Base-by-base conservation (phyloP, 1,284 basidiomycete species). In the Coniophora puteana region DNA sequence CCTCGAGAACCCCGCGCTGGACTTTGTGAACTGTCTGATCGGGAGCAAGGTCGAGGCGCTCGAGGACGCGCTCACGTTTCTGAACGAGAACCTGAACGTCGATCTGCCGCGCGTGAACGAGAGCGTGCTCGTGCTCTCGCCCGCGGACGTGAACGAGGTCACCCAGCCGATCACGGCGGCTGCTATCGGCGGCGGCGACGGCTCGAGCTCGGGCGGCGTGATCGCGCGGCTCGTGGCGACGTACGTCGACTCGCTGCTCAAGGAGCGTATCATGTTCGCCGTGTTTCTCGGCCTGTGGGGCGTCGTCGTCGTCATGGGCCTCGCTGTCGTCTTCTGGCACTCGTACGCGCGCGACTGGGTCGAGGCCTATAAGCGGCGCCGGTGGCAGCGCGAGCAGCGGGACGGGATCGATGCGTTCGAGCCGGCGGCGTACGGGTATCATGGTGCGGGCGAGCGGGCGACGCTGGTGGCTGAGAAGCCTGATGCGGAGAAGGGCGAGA, bases 41-140 rank as follows among this genome's bases (percentile, higher is more conserved):
- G 93, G 94, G 5, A 78, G 77, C 45, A 99, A 99, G 61, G 83
- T 98, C 36, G 71, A 80, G 42, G 88, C 83, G 6, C 74, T 99
- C 52, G 89, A 94, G 62, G 75, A 80, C 16, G 93, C 89, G 7
- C 71, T 98, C 36, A 96, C 91, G 0, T 98, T 95, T 78, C 71
- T 98, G 46, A 86, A 94, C 53, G 71, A 93, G 49, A 93, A 95
- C 60, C 82, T 94, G 27, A 69, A 80, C 34, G 73, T 96, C 49
- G 68, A 88, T 49, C 76, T 97, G 38, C 83, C 89, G 0, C 74
- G 72, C 25, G 74, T 96, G 28, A 83, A 88, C 42, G 66, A 83
- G 36, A 75, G 76, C 43, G 74, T 85, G 27, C 80, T 98, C 41
- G 70, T 92, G 30, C 73, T 97, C 34, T 88, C 85, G 1, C 78